Base-by-base conservation (phyloP, 441 rosid genomes). In the Aquilaria agallochum region DNA sequence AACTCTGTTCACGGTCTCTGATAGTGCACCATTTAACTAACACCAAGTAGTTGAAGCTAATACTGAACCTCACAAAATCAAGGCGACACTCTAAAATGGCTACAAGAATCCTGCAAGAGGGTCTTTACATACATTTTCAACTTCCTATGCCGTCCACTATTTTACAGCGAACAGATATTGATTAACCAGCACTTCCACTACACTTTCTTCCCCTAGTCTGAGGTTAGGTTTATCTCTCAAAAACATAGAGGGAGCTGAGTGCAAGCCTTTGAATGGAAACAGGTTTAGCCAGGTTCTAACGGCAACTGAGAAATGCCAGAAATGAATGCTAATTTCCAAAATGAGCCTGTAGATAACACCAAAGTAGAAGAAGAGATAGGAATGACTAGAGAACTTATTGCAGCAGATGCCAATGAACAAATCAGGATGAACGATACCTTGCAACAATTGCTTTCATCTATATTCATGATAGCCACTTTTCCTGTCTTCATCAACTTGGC, bases 81-180 rank as follows among this genome's bases (percentile, higher is more conserved):
- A 51, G 96, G 87, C 77, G 94, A 87, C 56, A 97, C 96, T 46
- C 86, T 91, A 73, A 85, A 74, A 74, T 92, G 74, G 61, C 90
- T 95, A 40, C 91, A 91, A 33, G 87, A 87, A 74, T 93, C 96
- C 15, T 68, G 90, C 69, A 66, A 82, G 72, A 81, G 90, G 94
- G 97, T 91, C 62, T 55, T 2, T 42, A 30, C 30, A 36, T 66
- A 51, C 20, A 14, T 46, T 55, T 55, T 55, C 55, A 46, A 27
- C 53, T 58, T n/a, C 50, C 53, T 42, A 13, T 59, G 58, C 6
- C 42, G 8, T 7, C 42, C 42, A 36, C 6, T 36, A 31, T 47
- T 57, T 63, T 15, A 50, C 33, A 36, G 47, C 5, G 6, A 36
- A 36, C 5, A 36, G 42, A 36, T 7, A 3, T 36, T 71, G 36